Evolutionary conservation across 2,329 filamentous ascomycete species (phyloP), one percentile per base, ranked within the genome.

Genomic region (Calonectria pseudoreteaudii): DNA sequence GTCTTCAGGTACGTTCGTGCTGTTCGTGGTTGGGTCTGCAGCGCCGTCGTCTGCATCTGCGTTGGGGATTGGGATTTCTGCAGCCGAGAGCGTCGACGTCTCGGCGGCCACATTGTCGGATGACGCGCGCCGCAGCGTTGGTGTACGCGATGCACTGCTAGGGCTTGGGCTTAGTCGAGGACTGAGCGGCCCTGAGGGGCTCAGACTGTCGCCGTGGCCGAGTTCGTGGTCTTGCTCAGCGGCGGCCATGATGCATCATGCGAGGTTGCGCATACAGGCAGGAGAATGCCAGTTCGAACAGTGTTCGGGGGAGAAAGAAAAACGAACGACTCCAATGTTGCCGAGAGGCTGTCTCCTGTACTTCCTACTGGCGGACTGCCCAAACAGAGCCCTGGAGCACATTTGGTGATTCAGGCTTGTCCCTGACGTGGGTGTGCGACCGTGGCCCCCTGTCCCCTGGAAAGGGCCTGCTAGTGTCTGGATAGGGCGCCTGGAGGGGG

Each of bases 191-290:
- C 69, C 31, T 49, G 34, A 70, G 47, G 58, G 52, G 44, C 34
- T 67, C n/a, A 66, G 56, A 58, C 56, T 50, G 50, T 73, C 71
- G 66, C 66, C 66, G 67, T 69, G 78, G 81, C 77, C 71, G 52
- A 64, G 73, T 75, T 79, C 74, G 75, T 74, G 72, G 72, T 73
- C 75, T 52, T 73, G 76, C 75, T 84, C 82, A 81, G 82, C 82
- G 77, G 80, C 78, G 74, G 83, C 82, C 85, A 86, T 86, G 81
- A 79, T 81, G 81, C 83, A 83, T 83, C 77, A 77, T 78, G 78
- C 77, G 64, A 65, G 34, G 62, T 26, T 60, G 49, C 49, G 41
- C 56, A 62, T 49, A 68, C 26, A 50, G 70, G 70, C 73, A 65
- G 56, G 56, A 68, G 68, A 68, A 31, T 65, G 58, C 70, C 31